These are phyloP conservation scores for Bipolaris sorokiniana DNA, from an alignment of 2,329 filamentous ascomycete genomes.

Conservation along the genomic window DNA sequence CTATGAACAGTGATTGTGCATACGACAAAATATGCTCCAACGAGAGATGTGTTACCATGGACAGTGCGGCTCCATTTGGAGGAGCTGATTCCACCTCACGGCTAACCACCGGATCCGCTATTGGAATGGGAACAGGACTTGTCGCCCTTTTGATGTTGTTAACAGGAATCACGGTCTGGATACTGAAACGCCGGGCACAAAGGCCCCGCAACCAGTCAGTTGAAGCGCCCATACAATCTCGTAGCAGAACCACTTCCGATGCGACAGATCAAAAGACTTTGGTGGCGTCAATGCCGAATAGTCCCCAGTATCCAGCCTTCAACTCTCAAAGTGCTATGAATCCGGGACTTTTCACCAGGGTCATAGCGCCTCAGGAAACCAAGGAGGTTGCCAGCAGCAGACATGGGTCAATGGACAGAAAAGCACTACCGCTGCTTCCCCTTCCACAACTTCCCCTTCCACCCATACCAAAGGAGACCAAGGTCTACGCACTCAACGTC, in stretches of 20 bases:
- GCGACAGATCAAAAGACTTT: constrained; percentile 35
- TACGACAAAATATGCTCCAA: constrained; percentile 33
- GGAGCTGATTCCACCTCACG: constrained; percentile 20
- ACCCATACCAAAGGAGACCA: constrained; percentile 23
- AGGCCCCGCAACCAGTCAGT: constrained; percentile 19
- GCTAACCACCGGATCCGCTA: constrained; percentile 29
- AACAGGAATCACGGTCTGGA: constrained; percentile 30
- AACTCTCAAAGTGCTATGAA: constrained; percentile 14
- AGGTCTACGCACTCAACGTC: constrained; percentile 33
- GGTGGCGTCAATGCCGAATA: constrained; percentile 34
- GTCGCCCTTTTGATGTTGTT: constrained; percentile 28
- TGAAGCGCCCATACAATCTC: constrained; percentile 18
- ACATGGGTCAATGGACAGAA: constrained; percentile 11
- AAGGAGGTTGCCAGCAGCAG: constrained; percentile 11
- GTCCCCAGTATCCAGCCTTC: constrained; percentile 29
- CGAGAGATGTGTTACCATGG: constrained; percentile 24
- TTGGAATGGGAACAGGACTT: constrained; percentile 38
- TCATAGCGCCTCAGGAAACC: constrained; percentile 10
- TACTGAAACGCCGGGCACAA: constrained; percentile 27
- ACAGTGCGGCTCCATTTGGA: constrained; percentile 30
- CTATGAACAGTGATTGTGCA: constrained; percentile 32
- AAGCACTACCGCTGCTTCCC: constrained; percentile 21
- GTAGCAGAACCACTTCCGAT: constrained; percentile 25
- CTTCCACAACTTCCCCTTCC: constrained; percentile 23
- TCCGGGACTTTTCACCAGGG: constrained; percentile 22